Percentiles rank a stretch among this genome's conserved stretches.
Conservation (phyloP, 768 basidiomycete genomes). For the Nidula microcarpa region DNA sequence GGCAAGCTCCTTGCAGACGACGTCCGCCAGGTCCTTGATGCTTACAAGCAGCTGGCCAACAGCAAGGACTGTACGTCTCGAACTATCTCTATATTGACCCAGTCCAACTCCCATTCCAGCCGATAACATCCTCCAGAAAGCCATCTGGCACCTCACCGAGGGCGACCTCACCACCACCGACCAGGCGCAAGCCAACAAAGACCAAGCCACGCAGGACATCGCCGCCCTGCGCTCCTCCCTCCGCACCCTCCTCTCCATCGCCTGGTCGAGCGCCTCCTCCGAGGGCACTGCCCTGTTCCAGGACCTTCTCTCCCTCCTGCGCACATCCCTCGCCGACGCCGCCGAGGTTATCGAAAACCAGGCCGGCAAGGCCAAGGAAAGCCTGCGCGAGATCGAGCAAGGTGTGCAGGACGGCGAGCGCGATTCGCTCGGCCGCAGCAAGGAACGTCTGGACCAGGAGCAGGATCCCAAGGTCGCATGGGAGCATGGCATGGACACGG, state of each 20-base stretch:
- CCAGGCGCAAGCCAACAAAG: slow-evolving; percentile 30
- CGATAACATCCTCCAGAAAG: slow-evolving; percentile 63
- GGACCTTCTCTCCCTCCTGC: slow-evolving; percentile 63
- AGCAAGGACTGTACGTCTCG: slow-evolving; percentile 52
- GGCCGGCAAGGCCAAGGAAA: slow-evolving; percentile 49
- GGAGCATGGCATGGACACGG: slow-evolving; percentile 65
- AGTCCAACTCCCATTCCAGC: slow-evolving; percentile 26
- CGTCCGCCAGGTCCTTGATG: slow-evolving; percentile 48
- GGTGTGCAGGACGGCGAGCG: slow-evolving; percentile 61
- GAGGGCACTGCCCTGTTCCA: slow-evolving; percentile 52
- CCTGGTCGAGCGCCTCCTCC: slow-evolving; percentile 50
- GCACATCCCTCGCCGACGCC: slow-evolving; percentile 63
- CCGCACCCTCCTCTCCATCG: slow-evolving; percentile 43
- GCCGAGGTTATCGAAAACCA: slow-evolving; percentile 55
- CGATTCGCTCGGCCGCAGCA: slow-evolving; percentile 52
- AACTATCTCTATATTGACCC: not conserved
- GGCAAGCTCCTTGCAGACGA: slow-evolving; percentile 50
- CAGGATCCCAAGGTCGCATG: slow-evolving; percentile 52
- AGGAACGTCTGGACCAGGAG: slow-evolving; percentile 44
- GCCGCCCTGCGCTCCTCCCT: slow-evolving; percentile 46
- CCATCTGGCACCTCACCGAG: slow-evolving; percentile 60
- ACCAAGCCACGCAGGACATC: slow-evolving; percentile 48
- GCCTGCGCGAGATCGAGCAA: slow-evolving; percentile 50
- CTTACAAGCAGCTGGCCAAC: slow-evolving; percentile 50
- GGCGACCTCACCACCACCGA: slow-evolving; percentile 42